Evolutionary conservation across 495 filamentous ascomycete species (phyloP).

Genomic region (Podospora tetraspora): DNA sequence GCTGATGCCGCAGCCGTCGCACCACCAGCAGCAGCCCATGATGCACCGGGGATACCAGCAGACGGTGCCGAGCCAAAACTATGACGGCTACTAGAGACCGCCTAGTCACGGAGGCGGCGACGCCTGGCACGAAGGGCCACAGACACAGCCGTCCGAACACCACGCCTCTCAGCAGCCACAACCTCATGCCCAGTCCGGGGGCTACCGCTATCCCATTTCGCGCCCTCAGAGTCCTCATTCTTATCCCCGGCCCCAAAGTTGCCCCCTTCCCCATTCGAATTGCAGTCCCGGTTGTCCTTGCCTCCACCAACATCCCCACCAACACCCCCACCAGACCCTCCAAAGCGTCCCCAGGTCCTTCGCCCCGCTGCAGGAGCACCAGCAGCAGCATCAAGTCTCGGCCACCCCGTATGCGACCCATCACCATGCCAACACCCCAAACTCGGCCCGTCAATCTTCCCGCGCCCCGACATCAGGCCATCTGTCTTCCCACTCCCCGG

Average conservation of each 20-base stretch:
- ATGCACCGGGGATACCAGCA: conserved; percentile 30
- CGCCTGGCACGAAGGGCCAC: not conserved
- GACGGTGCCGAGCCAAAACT: conserved; percentile 29
- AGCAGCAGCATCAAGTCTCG: too few species aligned
- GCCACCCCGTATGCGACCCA: too few species aligned
- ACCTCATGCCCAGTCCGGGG: too few species aligned
- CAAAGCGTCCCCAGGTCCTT: too few species aligned
- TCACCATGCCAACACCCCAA: too few species aligned
- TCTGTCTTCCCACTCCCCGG: too few species aligned
- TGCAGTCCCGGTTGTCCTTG: not conserved
- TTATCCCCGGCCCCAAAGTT: not conserved
- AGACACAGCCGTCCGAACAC: not conserved
- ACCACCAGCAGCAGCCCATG: conserved; percentile 26
- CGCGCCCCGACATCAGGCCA: too few species aligned
- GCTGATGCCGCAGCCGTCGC: conserved; percentile 34
- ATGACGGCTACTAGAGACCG: conserved; percentile 29
- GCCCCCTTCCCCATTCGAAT: not conserved
- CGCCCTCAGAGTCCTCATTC: not conserved
- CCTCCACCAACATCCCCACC: too few species aligned
- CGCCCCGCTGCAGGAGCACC: too few species aligned
- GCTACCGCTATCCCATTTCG: too few species aligned
- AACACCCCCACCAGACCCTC: too few species aligned
- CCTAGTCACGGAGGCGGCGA: not conserved
- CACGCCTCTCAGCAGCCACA: not conserved
- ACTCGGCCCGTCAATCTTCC: too few species aligned